Percentiles rank a stretch among this genome's conserved stretches.
phyloP scores from a whole-genome alignment of 257 asterid species.

The Paulownia fortunei region DNA sequence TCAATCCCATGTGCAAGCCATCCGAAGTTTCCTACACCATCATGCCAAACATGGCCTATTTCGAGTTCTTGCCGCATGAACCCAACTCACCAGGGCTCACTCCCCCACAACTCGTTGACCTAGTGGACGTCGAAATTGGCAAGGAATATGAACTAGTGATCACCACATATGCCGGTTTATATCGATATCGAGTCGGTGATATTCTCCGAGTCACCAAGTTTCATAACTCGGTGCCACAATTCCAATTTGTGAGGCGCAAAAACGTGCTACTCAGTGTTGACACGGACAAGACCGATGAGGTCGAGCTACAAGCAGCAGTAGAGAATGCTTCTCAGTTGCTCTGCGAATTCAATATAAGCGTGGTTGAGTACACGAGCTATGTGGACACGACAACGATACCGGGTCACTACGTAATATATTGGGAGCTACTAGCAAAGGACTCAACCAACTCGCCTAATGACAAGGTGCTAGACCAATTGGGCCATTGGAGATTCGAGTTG shows the following conservation, averaged over 20 bases:
- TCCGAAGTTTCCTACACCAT: constrained; percentile 47
- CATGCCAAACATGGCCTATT: constrained; percentile 46
- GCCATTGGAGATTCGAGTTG: too few relatives aligned
- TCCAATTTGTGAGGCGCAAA: constrained; percentile 37
- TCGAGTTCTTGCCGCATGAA: constrained; percentile 44
- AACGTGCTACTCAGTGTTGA: constrained; percentile 42
- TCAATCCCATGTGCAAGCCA: constrained; percentile 40
- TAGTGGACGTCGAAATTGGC: constrained; percentile 45
- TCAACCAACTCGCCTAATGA: not conserved
- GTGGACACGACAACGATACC: constrained; percentile 37
- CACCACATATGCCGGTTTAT: constrained; percentile 48
- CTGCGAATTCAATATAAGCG: not conserved
- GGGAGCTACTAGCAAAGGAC: constrained; percentile 36
- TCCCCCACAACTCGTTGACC: constrained; percentile 17
- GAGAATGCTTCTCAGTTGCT: constrained; percentile 33
- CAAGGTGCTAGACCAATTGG: constrained; percentile 10
- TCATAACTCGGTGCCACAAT: constrained; percentile 45
- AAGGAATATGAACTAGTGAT: constrained; percentile 46
- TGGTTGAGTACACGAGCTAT: constrained; percentile 45
- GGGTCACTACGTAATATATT: constrained; percentile 41
- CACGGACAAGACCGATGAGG: constrained; percentile 45
- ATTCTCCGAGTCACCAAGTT: constrained; percentile 41
- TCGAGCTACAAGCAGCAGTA: constrained; percentile 41
- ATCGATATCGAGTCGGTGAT: constrained; percentile 48
- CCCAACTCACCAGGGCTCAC: too few relatives aligned